Percentiles rank a stretch among this genome's conserved stretches.
Conservation (phyloP, 129 eudicot genomes). For the Artemisia annua region DNA sequence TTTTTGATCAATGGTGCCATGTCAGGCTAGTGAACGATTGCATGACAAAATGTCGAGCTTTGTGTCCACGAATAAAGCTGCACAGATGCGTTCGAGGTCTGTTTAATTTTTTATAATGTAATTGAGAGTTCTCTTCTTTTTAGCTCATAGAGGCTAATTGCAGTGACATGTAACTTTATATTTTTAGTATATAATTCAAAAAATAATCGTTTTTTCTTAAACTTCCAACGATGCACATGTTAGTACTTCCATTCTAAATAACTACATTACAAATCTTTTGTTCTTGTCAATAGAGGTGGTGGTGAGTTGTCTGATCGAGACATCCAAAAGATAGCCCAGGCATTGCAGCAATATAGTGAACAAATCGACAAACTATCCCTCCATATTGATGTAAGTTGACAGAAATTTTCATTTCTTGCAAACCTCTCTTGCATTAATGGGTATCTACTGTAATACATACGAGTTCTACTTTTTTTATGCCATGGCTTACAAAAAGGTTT, state of each 20-base stretch:
- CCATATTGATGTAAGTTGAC: conserved; percentile 86
- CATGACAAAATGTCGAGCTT: conserved; percentile 88
- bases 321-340: conserved; percentile 82
- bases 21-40: conserved; percentile 87
- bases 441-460: neutral
- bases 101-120: neutral
- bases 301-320: conserved; percentile 80
- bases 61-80: conserved; percentile 79
- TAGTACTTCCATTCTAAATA: neutral
- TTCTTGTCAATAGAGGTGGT: conserved; percentile 50
- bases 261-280: conserved; percentile 4
- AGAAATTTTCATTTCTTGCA: conserved; percentile 1
- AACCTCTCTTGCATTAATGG: neutral
- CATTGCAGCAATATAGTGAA: conserved; percentile 90
- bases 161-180: no score
- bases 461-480: neutral
- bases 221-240: neutral
- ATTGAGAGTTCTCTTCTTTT: no score
- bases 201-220: no score
- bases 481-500: no score
- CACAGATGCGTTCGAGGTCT: conserved; percentile 84
- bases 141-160: neutral
- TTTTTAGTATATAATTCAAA: neutral
- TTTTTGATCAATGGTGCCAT: conserved; percentile 33
- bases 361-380: conserved; percentile 89